Evolutionary conservation across 1,139 yeast species (phyloP).

Genomic region (Nakaseomyces glabratus): DNA sequence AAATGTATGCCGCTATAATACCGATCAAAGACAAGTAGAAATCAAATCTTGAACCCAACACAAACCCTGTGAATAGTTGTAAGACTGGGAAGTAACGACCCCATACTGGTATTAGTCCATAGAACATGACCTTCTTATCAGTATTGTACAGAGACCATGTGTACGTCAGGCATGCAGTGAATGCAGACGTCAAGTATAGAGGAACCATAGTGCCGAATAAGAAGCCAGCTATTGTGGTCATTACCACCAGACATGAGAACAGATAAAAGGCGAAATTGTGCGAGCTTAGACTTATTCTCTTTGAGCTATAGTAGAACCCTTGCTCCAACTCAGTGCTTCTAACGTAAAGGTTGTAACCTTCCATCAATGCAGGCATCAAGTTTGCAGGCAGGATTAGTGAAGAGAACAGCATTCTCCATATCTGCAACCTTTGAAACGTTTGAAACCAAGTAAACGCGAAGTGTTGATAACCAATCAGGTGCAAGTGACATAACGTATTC

Average conservation of each 20-base stretch:
- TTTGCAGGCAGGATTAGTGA: conserved; percentile 20
- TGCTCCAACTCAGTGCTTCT: conserved; percentile 24
- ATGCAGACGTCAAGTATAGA: conserved; percentile 19
- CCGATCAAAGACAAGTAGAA: conserved; percentile 22
- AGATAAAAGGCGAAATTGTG: conserved; percentile 25
- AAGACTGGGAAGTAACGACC: conserved; percentile 28
- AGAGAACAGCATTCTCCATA: conserved; percentile 27
- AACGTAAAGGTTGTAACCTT: conserved; percentile 23
- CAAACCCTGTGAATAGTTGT: conserved; percentile 22
- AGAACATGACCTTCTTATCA: conserved; percentile 24
- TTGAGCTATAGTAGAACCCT: conserved; percentile 4
- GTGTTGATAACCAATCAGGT: conserved; percentile 9
- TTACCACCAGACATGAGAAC: conserved; percentile 16
- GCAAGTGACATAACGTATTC: conserved; percentile 5
- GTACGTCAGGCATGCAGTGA: conserved; percentile 22
- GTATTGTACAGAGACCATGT: conserved; percentile 30
- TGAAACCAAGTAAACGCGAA: conserved; percentile 15
- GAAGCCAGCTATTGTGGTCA: conserved; percentile 13
- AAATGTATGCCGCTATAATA: conserved; percentile 24
- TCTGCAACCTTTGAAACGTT: conserved; percentile 14
- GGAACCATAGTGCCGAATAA: conserved; percentile 13
- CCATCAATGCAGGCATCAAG: conserved; percentile 24
- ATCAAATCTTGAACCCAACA: conserved; percentile 20
- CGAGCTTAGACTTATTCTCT: conserved; percentile 12
- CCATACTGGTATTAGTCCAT: conserved; percentile 29